Conservation (phyloP, 306 rosid species). For the Hippophae rhamnoides region DNA sequence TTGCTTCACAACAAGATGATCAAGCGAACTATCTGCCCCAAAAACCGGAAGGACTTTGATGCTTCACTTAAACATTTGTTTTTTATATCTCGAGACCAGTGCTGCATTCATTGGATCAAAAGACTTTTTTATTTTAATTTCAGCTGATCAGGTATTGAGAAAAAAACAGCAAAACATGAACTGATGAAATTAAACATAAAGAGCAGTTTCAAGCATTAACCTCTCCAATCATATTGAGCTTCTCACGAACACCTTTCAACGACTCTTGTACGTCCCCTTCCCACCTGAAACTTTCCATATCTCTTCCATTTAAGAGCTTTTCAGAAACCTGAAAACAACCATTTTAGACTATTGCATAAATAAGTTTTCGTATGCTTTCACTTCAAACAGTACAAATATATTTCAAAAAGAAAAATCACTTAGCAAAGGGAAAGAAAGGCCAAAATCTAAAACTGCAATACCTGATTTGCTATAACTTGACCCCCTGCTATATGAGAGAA, state of each 20-base stretch:
- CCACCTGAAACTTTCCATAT: constrained; percentile 67
- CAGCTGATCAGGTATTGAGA: constrained; percentile 6
- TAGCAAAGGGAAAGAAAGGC: background rate
- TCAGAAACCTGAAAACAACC: constrained; percentile 50
- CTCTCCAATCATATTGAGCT: constrained; percentile 76
- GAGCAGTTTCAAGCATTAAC: constrained; percentile 17
- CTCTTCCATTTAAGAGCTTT: constrained; percentile 59
- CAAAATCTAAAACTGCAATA: constrained; percentile 4
- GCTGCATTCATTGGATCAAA: constrained; percentile 37
- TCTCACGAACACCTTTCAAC: constrained; percentile 63
- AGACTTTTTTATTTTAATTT: background rate
- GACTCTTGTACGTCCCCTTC: constrained; percentile 50
- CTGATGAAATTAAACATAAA: constrained; percentile 3
- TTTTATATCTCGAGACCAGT: constrained; percentile 72
- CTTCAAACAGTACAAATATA: background rate
- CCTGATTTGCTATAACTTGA: constrained; percentile 67
- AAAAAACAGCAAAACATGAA: background rate
- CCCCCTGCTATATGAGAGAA: constrained; percentile 77
- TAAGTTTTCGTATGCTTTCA: background rate
- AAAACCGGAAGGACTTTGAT: constrained; percentile 54
- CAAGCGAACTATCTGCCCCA: constrained; percentile 75
- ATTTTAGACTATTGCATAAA: background rate
- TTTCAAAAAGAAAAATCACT: background rate
- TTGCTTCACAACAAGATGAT: constrained; percentile 38
- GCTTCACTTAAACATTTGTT: constrained; percentile 79